Conservation (phyloP, 306 rosid genomes). For the Begonia fuchsioides region DNA sequence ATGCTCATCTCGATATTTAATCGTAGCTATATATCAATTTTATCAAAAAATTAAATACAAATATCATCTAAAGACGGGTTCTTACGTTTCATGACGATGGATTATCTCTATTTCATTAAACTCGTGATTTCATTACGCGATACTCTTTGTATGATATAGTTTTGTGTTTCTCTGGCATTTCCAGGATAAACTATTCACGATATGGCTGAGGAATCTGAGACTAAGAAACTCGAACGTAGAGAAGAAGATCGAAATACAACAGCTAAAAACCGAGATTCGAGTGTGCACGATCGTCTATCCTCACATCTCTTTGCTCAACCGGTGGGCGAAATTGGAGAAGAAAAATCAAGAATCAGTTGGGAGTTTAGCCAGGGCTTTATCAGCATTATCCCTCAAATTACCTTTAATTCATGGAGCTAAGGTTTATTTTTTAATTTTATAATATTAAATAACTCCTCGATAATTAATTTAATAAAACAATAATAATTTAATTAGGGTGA, state of each 20-base stretch:
- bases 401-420: conserved; percentile 40
- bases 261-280: conserved; percentile 30
- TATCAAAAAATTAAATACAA: too few species aligned
- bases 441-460: too few species aligned
- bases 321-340: conserved; percentile 51
- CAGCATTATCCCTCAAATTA: conserved; percentile 25
- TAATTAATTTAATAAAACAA: too few species aligned
- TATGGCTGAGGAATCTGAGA: conserved; percentile 29
- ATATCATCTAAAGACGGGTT: too few species aligned
- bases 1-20: too few species aligned
- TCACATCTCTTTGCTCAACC: conserved; percentile 32
- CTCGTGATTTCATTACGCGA: too few species aligned
- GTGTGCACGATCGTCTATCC: conserved; percentile 29
- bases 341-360: conserved; percentile 44
- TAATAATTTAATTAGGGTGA: conserved; percentile 23
- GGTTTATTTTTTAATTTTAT: conserved; percentile 12
- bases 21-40: too few species aligned
- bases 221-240: conserved; percentile 33
- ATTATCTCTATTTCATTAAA: too few species aligned
- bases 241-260: conserved; percentile 29
- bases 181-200: conserved; percentile 42
- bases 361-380: conserved; percentile 30
- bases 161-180: neutral
- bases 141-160: too few species aligned
- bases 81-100: too few species aligned